Conservation (phyloP, 371 early-diverging fungal species). For the Actinomortierella ambigua region DNA sequence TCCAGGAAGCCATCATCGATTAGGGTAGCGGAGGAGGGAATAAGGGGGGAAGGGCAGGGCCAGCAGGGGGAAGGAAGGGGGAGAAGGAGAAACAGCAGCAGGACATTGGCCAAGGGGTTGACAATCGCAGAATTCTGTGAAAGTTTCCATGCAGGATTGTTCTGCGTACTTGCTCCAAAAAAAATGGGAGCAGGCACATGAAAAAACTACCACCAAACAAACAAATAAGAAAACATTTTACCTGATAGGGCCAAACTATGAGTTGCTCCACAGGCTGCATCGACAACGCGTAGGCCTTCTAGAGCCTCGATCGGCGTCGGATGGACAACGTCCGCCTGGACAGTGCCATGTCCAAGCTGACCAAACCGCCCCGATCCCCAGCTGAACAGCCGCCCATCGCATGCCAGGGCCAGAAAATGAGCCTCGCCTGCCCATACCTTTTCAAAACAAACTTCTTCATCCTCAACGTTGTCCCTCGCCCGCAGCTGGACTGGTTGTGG, state of each 20-base stretch:
- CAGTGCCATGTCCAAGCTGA: conserved; percentile 38
- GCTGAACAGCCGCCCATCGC: conserved; percentile 26
- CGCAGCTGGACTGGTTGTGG: no score
- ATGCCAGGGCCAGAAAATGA: conserved; percentile 25
- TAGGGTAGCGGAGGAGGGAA: no score
- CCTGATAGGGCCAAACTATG: conserved; percentile 37
- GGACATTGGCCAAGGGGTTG: no score
- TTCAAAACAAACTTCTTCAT: conserved; percentile 4
- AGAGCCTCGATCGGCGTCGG: conserved; percentile 35
- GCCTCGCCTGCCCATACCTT: conserved; percentile 39
- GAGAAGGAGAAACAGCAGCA: no score
- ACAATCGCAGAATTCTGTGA: no score
- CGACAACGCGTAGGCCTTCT: conserved; percentile 25
- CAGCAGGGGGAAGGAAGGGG: no score
- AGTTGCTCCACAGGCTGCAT: conserved; percentile 35
- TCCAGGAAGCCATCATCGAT: no score
- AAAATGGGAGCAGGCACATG: background rate
- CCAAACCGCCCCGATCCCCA: conserved; percentile 46
- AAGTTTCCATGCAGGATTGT: no score
- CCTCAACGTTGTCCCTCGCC: no score
- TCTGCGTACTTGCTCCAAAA: background rate
- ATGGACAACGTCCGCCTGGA: background rate
- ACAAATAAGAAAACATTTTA: background rate
- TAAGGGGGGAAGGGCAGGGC: no score
- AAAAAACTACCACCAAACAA: background rate